Evolutionary conservation across 345 rosid genomes (phyloP), one percentile per base, ranked within the genome.

Genomic region (Bruguiera sexangula): DNA sequence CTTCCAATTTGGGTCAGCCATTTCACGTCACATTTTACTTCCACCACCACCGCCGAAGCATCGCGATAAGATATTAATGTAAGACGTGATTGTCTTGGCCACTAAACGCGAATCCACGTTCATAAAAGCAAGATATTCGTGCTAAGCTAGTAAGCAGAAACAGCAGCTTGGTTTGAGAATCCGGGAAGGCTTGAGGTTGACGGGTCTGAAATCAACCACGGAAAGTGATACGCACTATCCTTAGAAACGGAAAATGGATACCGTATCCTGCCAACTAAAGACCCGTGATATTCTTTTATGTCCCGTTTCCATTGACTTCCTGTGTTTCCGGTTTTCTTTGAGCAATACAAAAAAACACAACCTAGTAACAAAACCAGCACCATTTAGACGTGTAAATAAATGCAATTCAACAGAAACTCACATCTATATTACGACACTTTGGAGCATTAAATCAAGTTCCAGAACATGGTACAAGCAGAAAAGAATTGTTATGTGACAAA

Each of bases 141-240:
- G 22, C 64, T 29, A 4, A 31, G 67, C 67, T 30, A 34, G 16
- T 74, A 56, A 22, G 60, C 21, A 5, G 11, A 61, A 27, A 19
- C 27, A n/a, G 21, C 34, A 31, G 34, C 9, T 6, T 69, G 6
- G 16, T 16, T 9, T 27, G 62, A 39, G 82, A 75, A 75, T 50
- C 73, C 52, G 1, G 57, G 32, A 79, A 69, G 62, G 77, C 69
- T 69, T 24, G 66, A 73, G 19, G 52, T 39, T 37, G 72, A 71
- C 52, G 16, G 67, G 61, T 37, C 15, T 26, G 29, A 54, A 34
- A 54, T 39, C 51, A 57, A 60, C 60, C 73, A 43, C 71, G 26
- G 20, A 52, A 29, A 32, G 73, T 73, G 63, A 62, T 52, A 26
- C 27, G 36, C 60, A 51, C 30, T 39, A 66, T 55, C 62, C 21